Conservation (phyloP, 2,329 filamentous ascomycete genomes). For the Epichloe scottii region DNA sequence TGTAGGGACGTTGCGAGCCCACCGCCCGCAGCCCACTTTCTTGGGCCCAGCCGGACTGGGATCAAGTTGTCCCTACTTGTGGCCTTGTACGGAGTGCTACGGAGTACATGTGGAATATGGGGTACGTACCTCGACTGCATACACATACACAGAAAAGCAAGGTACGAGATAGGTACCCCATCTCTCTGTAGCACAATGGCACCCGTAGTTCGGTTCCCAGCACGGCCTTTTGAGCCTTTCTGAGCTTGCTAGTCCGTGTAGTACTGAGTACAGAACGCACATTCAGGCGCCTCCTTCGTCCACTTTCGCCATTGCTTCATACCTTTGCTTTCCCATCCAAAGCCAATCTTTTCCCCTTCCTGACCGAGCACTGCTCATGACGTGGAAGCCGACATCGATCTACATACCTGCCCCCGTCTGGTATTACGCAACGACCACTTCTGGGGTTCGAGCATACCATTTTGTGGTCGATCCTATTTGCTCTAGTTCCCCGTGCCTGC, state of each 20-base stretch:
- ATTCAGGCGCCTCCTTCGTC: background rate
- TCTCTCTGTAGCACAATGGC: background rate
- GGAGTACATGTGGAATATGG: background rate
- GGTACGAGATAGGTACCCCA: background rate
- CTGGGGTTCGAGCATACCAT: background rate
- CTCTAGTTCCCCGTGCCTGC: background rate
- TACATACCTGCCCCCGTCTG: background rate
- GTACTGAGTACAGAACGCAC: constrained; percentile 1
- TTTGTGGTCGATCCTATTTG: background rate
- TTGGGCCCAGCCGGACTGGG: background rate
- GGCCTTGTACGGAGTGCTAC: background rate
- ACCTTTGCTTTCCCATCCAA: background rate
- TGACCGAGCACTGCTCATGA: background rate
- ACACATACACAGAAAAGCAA: background rate
- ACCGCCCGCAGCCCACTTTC: background rate
- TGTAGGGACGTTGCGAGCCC: constrained; percentile 3
- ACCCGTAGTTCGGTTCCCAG: background rate
- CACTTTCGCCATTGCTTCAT: background rate
- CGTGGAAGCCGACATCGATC: background rate
- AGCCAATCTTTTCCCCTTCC: background rate
- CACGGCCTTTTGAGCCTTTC: background rate
- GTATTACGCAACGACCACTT: background rate
- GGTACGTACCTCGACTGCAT: background rate
- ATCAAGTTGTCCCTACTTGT: background rate
- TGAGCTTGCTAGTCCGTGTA: background rate